These are phyloP conservation scores for Fusarium anthophilum DNA, from an alignment of 2,329 filamentous ascomycete species.

Conservation along the genomic window DNA sequence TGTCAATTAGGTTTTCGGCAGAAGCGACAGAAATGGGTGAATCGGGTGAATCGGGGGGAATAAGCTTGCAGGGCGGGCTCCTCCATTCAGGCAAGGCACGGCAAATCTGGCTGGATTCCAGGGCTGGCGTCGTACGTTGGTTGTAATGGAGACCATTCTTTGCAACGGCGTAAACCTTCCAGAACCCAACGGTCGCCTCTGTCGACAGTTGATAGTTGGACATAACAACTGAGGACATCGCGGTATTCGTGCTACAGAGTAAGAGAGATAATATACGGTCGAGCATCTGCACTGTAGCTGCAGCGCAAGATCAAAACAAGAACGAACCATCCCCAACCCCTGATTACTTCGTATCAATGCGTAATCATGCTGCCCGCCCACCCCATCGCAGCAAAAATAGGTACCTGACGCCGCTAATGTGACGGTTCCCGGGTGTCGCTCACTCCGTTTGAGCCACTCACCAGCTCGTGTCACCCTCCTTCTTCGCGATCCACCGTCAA, in stretches of 20 bases:
- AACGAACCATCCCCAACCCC: slow-evolving; percentile 3
- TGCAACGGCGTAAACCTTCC: slow-evolving; percentile 2
- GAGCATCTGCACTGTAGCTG: not conserved
- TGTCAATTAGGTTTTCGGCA: slow-evolving; percentile 12
- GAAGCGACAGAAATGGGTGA: slow-evolving; percentile 1
- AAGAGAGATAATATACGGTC: not conserved
- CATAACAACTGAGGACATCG: not conserved
- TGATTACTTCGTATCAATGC: slow-evolving; percentile 28
- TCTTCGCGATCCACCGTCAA: slow-evolving; percentile 17
- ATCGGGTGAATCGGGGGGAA: not conserved
- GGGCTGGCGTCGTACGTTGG: slow-evolving; percentile 10
- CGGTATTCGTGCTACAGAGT: not conserved
- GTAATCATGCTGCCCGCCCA: slow-evolving; percentile 8
- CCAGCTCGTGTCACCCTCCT: slow-evolving; percentile 30
- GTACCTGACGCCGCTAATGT: slow-evolving; percentile 3
- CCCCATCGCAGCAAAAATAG: slow-evolving; percentile 23
- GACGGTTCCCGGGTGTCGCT: slow-evolving; percentile 16
- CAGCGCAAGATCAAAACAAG: not conserved
- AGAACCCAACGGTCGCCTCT: not conserved
- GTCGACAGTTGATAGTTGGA: not conserved
- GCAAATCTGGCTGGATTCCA: slow-evolving; percentile 15
- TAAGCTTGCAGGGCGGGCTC: not conserved
- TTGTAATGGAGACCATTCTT: slow-evolving; percentile 13
- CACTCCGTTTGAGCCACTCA: slow-evolving; percentile 31
- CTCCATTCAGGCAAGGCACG: not conserved